Base-by-base conservation (phyloP, 2,329 filamentous ascomycete species). In the Pezicula carpinea region DNA sequence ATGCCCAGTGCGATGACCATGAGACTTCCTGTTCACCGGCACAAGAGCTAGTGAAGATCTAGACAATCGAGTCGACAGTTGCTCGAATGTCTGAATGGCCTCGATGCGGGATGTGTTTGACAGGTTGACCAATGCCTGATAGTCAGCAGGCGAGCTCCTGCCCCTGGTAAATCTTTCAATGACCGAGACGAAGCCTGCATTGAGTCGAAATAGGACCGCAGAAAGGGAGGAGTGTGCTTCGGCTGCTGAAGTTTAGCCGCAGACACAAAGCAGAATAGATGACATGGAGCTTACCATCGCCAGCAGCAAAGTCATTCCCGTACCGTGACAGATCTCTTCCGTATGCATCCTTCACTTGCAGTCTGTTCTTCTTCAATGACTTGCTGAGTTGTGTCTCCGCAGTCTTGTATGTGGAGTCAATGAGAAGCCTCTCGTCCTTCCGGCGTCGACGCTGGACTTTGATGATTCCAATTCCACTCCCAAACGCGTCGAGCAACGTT, bases 21-120 rank as follows among this genome's bases (percentile, higher is more conserved):
- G 35, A 8, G 29, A 35, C 10, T 40, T 48, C 6, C 35, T 21
- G 33, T 41, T 44, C 5, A 26, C 13, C 1, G 43, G 48, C 2
- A 45, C 38, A 11, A 54, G 33, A 3, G 46, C 46, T 2, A 58
- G 46, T 3, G 58, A 55, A 34, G 59, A 59, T 40, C 57, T 23
- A 61, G 60, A 56, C 58, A 66, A 40, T 31, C 61, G 56, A 47
- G 50, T 41, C 2, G 75, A 76, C 21, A 79, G 62, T 14, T 67
- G 65, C 43, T 74, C 67, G 45, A 79, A 77, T 6, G 74, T 66
- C 46, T 65, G 64, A 49, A 78, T 67, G 1, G 74, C 72, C 42
- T 76, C 71, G n/a, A 66, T 49, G 21, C 74, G 66, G 0, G 74
- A 76, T 3, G 68, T 59, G 48, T 69, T 71, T 3, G 74, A 78